These are phyloP conservation scores for Rhynchospora breviuscula DNA, from an alignment of 176 grass and related monocot species.

Conservation along the genomic window DNA sequence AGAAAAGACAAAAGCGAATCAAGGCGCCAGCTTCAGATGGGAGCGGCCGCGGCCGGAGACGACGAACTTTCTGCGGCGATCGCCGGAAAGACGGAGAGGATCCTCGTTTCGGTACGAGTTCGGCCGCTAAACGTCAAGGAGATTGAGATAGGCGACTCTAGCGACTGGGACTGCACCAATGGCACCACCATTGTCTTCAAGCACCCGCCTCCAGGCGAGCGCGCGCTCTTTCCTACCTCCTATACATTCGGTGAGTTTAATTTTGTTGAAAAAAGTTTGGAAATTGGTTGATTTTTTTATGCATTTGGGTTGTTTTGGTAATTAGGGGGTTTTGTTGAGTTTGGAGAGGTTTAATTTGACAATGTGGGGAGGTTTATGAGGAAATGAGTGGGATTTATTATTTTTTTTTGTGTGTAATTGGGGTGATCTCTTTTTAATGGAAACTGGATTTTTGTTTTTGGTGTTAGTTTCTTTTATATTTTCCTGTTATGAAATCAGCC, in stretches of 20 bases:
- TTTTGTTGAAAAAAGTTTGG: not conserved
- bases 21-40: conserved; percentile 18
- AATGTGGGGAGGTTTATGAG: conserved; percentile 15
- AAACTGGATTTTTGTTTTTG: not conserved
- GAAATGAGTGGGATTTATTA: not conserved
- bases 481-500: not conserved
- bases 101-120: conserved; percentile 70
- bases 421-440: not conserved
- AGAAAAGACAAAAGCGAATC: not conserved
- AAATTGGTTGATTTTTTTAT: not conserved
- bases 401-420: too few species aligned
- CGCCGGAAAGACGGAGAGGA: conserved; percentile 48
- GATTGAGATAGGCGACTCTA: conserved; percentile 49
- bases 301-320: not conserved
- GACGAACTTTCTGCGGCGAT: conserved; percentile 22
- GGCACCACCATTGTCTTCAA: conserved; percentile 62
- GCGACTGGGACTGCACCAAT: conserved; percentile 69
- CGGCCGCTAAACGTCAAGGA: conserved; percentile 65
- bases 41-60: conserved; percentile 31
- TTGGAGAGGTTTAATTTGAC: not conserved
- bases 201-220: conserved; percentile 45
- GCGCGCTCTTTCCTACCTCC: conserved; percentile 49
- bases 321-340: conserved; percentile 3
- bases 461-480: not conserved
- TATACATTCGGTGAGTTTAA: conserved; percentile 73